These are phyloP conservation scores for Trichosporon asahii DNA, from an alignment of 1,284 basidiomycete genomes.

Conservation along the genomic window DNA sequence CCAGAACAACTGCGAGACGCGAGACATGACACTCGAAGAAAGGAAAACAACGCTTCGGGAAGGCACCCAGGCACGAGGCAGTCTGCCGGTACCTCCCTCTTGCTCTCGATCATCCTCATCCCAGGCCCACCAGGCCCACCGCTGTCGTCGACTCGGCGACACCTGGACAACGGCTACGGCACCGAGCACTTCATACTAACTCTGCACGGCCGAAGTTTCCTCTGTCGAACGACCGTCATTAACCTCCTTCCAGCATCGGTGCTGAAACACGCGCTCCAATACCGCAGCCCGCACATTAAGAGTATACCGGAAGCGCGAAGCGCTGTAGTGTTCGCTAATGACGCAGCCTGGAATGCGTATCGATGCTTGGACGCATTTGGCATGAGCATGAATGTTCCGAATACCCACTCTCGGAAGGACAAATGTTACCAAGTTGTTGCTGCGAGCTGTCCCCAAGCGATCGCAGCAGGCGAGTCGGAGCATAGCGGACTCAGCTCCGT, in stretches of 20 bases:
- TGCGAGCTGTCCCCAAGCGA: too few species aligned
- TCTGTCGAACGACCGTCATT: not conserved
- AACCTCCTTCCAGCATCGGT: not conserved
- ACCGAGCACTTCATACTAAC: not conserved
- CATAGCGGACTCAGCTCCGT: too few species aligned
- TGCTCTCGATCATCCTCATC: not conserved
- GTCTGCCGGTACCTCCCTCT: not conserved
- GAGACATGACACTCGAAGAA: too few species aligned
- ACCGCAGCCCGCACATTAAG: not conserved
- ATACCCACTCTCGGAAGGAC: not conserved
- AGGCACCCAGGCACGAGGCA: not conserved
- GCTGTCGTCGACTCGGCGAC: not conserved
- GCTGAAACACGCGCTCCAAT: constrained; percentile 3
- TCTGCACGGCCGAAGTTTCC: not conserved
- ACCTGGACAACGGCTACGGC: not conserved
- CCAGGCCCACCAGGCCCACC: too few species aligned
- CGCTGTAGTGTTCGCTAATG: not conserved
- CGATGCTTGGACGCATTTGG: not conserved
- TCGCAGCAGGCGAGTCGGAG: not conserved
- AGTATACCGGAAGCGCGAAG: not conserved
- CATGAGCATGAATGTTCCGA: not conserved
- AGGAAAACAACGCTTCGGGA: not conserved
- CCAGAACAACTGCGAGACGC: not conserved
- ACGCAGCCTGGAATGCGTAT: not conserved
- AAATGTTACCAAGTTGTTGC: not conserved